phyloP scores from a whole-genome alignment of 176 grass and related monocot genomes.

The Carex cristatella region DNA sequence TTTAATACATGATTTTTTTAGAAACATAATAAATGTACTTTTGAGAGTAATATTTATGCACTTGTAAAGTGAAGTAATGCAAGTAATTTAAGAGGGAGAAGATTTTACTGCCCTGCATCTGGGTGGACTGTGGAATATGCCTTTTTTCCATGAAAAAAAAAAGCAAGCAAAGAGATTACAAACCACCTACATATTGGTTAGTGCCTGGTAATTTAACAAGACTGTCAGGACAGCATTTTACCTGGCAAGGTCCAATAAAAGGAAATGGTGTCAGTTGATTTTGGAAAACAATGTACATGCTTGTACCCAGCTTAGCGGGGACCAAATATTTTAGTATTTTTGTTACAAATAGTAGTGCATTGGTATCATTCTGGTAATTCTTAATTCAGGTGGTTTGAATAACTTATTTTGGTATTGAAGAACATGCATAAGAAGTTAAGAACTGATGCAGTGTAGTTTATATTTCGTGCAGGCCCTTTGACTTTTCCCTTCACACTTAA shows the following conservation, averaged over 20 bases:
- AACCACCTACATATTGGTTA: background rate
- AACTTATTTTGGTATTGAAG: background rate
- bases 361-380: background rate
- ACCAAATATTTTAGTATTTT: background rate
- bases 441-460: constrained; percentile 18
- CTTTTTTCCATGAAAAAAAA: background rate
- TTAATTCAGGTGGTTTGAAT: background rate
- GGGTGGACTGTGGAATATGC: background rate
- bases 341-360: background rate
- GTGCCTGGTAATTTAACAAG: background rate
- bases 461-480: constrained; percentile 50
- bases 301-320: background rate
- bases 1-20: background rate
- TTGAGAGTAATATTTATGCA: background rate
- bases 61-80: background rate
- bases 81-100: background rate
- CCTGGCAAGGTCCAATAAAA: background rate
- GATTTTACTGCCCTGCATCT: background rate
- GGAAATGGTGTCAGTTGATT: background rate
- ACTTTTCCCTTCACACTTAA: constrained; percentile 69
- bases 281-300: background rate
- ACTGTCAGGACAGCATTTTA: background rate
- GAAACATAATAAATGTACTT: background rate
- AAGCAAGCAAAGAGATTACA: background rate
- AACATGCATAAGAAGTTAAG: background rate